These are phyloP conservation scores for Rhynchospora breviuscula DNA, from an alignment of 176 grass and related monocot species.

Conservation along the genomic window DNA sequence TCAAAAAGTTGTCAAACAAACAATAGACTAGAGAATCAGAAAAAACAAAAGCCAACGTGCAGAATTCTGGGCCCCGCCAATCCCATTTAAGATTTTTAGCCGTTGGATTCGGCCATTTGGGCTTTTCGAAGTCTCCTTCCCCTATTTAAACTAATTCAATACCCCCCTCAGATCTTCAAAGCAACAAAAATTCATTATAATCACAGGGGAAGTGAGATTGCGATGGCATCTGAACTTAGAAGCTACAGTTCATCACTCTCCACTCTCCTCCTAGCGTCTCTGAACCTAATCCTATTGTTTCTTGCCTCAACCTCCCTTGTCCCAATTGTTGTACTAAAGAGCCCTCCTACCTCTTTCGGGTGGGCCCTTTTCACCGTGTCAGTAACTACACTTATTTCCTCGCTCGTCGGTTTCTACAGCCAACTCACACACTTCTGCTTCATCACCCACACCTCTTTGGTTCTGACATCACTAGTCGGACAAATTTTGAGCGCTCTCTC, in stretches of 20 bases:
- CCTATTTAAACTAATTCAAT: constrained; percentile 23
- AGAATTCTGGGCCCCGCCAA: neutral
- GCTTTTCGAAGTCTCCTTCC: neutral
- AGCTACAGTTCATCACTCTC: constrained; percentile 23
- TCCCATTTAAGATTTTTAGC: neutral
- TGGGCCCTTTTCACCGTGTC: constrained; percentile 62
- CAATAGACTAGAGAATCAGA: neutral
- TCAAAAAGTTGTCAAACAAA: neutral
- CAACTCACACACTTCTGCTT: constrained; percentile 50
- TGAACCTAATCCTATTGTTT: constrained; percentile 49
- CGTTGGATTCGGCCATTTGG: constrained; percentile 8
- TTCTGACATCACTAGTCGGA: constrained; percentile 36
- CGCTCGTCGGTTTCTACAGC: constrained; percentile 31
- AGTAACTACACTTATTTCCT: constrained; percentile 42
- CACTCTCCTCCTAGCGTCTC: constrained; percentile 41
- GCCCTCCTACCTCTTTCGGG: constrained; percentile 46
- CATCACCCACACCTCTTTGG: constrained; percentile 32
- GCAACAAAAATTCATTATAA: constrained; percentile 12
- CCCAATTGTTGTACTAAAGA: constrained; percentile 48
- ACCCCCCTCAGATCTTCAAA: neutral
- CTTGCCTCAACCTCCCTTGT: constrained; percentile 36
- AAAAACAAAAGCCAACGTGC: neutral
- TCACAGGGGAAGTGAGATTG: neutral
- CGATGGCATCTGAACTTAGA: neutral
- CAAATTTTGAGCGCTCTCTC: constrained; percentile 38